Percentiles rank a stretch among this genome's conserved stretches.
These are phyloP conservation scores for Talaromyces sp. DNA, from an alignment of 2,329 filamentous ascomycete genomes.

Conservation along the genomic window DNA sequence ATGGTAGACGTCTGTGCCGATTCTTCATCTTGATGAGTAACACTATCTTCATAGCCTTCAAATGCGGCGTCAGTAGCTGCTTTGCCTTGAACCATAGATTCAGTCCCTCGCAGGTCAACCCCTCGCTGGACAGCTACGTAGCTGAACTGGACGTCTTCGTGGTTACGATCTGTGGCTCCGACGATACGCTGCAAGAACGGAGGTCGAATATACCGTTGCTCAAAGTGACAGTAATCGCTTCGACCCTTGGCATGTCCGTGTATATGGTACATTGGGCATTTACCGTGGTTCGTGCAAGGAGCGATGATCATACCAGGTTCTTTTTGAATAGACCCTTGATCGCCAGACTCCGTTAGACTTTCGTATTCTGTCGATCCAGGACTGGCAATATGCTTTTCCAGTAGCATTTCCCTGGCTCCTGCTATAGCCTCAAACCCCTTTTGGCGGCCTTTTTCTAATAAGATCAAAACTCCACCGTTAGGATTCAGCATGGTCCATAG, in stretches of 20 bases:
- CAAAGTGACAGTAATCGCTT: constrained; percentile 88
- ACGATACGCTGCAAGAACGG: constrained; percentile 75
- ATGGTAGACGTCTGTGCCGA: constrained; percentile 22
- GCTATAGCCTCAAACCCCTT: constrained; percentile 91
- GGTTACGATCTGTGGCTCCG: constrained; percentile 65
- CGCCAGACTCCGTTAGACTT: constrained; percentile 31
- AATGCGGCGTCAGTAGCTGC: constrained; percentile 65
- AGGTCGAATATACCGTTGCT: constrained; percentile 82
- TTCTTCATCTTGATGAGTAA: constrained; percentile 12
- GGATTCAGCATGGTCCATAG: constrained; percentile 83
- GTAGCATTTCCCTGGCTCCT: constrained; percentile 72
- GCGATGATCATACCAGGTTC: constrained; percentile 61
- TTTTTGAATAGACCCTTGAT: constrained; percentile 38
- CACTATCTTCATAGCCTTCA: constrained; percentile 59
- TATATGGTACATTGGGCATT: constrained; percentile 81
- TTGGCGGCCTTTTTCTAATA: constrained; percentile 87
- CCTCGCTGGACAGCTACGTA: constrained; percentile 85
- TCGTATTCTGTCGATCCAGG: constrained; percentile 50
- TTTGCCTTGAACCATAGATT: constrained; percentile 49
- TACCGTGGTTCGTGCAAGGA: constrained; percentile 78
- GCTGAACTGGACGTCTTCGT: constrained; percentile 87
- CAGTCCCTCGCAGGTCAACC: constrained; percentile 51
- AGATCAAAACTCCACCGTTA: constrained; percentile 77
- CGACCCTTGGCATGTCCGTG: constrained; percentile 68
- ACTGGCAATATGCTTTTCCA: constrained; percentile 68